These are phyloP conservation scores for Phycomyces nitens DNA, from an alignment of 192 early-diverging fungal species.

Conservation along the genomic window DNA sequence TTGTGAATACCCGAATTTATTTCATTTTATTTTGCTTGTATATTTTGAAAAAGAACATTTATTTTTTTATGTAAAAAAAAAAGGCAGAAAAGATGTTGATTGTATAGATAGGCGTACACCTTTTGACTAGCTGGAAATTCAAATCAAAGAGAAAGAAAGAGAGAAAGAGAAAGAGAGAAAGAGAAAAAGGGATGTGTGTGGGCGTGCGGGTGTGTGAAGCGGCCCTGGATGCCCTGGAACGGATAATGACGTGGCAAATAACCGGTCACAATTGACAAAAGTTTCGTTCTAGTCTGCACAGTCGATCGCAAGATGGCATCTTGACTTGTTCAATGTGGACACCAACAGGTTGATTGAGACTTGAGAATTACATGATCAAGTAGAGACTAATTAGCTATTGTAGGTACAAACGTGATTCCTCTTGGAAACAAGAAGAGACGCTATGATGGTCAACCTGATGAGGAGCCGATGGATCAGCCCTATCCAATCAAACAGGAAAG, in stretches of 20 bases:
- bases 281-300: neutral
- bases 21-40: no score
- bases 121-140: no score
- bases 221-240: neutral
- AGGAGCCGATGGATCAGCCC: neutral
- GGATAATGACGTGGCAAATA: constrained; percentile 2
- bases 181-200: no score
- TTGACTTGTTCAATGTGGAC: constrained; percentile 4
- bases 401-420: constrained; percentile 24
- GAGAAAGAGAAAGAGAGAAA: no score
- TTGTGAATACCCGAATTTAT: no score
- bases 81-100: no score
- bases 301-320: neutral
- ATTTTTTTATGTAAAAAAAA: no score
- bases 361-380: neutral
- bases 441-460: constrained; percentile 15
- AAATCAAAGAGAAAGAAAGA: no score
- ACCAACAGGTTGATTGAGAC: neutral
- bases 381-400: neutral
- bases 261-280: constrained; percentile 1
- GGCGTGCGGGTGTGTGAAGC: no score
- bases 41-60: no score
- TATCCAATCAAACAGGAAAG: neutral
- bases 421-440: constrained; percentile 17
- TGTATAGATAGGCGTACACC: no score